Percentiles rank a stretch among this genome's conserved stretches.
Conservation (phyloP, 2,329 filamentous ascomycete species). For the Xylariaceae sp. region DNA sequence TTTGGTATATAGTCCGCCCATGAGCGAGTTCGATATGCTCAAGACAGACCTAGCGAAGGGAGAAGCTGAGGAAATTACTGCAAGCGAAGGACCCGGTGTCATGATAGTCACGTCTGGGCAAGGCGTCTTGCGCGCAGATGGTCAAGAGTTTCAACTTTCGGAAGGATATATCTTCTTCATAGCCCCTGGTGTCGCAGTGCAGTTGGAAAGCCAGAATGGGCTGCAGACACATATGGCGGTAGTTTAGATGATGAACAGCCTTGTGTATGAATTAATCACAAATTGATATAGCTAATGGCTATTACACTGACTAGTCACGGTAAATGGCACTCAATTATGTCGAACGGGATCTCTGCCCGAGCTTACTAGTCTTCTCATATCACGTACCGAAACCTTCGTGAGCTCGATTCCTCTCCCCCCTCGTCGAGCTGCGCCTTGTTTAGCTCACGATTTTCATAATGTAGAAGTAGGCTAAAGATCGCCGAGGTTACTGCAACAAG, state of each 20-base stretch:
- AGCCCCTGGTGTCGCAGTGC: conserved; percentile 56
- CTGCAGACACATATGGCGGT: conserved; percentile 50
- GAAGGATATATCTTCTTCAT: conserved; percentile 73
- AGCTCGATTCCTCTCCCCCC: not conserved
- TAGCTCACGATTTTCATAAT: conserved; percentile 25
- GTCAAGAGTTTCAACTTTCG: conserved; percentile 58
- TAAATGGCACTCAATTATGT: no score
- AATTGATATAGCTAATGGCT: not conserved
- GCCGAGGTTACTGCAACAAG: conserved; percentile 28
- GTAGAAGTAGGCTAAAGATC: conserved; percentile 22
- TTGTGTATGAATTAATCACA: not conserved
- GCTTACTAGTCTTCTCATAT: conserved; percentile 15
- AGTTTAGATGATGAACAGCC: conserved; percentile 27
- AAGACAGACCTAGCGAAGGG: conserved; percentile 61
- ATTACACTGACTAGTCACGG: not conserved
- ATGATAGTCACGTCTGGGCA: conserved; percentile 66
- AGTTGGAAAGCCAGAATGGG: conserved; percentile 41
- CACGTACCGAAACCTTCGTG: conserved; percentile 25
- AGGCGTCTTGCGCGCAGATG: conserved; percentile 62
- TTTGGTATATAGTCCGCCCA: conserved; percentile 67
- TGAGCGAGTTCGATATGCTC: conserved; percentile 76
- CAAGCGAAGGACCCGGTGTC: conserved; percentile 66
- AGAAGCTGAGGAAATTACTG: conserved; percentile 64
- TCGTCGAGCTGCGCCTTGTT: conserved; percentile 9
- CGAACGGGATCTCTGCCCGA: no score